Conservation (phyloP, 2,329 filamentous ascomycete genomes). For the Xylariaceae sp. region DNA sequence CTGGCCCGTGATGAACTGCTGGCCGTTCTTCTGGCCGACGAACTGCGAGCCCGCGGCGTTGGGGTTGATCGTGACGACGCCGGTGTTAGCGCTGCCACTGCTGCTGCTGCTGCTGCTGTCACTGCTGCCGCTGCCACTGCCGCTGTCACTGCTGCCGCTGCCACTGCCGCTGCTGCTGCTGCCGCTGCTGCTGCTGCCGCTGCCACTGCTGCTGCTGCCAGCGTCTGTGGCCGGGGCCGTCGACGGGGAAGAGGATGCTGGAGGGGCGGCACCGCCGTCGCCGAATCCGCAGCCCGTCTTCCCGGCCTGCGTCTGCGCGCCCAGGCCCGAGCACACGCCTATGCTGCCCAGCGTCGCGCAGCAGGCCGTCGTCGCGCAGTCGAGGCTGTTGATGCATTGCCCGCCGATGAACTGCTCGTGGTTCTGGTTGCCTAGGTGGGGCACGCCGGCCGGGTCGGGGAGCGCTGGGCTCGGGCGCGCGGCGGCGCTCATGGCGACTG, state of each 20-base stretch:
- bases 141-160: background rate
- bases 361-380: conserved; percentile 38
- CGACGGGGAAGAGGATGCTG: background rate
- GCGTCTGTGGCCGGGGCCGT: no score
- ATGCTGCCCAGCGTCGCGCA: conserved; percentile 36
- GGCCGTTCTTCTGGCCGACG: conserved; percentile 33
- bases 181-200: background rate
- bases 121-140: background rate
- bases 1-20: conserved; percentile 41
- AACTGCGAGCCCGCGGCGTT: conserved; percentile 33
- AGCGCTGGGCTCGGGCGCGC: conserved; percentile 17
- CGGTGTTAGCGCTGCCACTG: background rate
- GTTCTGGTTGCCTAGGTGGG: conserved; percentile 37
- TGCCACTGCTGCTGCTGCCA: background rate
- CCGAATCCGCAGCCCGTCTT: conserved; percentile 40
- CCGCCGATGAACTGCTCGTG: conserved; percentile 39
- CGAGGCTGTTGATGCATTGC: conserved; percentile 33
- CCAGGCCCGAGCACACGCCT: conserved; percentile 37
- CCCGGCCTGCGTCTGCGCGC: conserved; percentile 35
- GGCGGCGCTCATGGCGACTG: conserved; percentile 30
- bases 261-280: conserved; percentile 2
- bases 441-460: conserved; percentile 30
- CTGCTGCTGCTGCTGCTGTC: no score
- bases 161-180: background rate
- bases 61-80: conserved; percentile 8